Evolutionary conservation across 2,329 filamentous ascomycete species (phyloP), one percentile per base, ranked within the genome.

Genomic region (Chaetomiaceae sp.): DNA sequence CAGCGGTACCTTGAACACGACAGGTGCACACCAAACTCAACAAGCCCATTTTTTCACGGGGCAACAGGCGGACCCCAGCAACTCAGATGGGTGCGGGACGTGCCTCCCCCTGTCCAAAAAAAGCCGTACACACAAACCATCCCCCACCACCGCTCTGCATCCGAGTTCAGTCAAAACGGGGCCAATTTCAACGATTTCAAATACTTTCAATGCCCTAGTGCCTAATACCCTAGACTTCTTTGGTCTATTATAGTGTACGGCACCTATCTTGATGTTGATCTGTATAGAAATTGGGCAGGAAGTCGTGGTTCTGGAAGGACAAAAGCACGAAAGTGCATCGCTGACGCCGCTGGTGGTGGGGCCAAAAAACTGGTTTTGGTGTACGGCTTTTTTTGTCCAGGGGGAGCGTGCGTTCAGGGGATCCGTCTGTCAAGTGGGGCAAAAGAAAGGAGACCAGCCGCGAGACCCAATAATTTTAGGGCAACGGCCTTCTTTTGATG

Each of bases 21-120:
- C 54, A 55, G 53, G 47, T 45, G 51, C 51, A 44, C 27, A 25
- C n/a, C n/a, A n/a, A n/a, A n/a, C 21, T 33, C 36, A 45, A 49
- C 36, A 48, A 46, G 29, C 48, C 25, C 48, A 53, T 47, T 47
- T 59, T 59, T 59, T 52, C 57, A 59, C 60, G 55, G 57, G 60
- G 60, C 60, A 62, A 62, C 57, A 60, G 41, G 46, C 46, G 16
- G 16, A 32, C 27, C 48, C 51, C 32, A 32, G 30, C 7, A 10
- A 27, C 32, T 42, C 34, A 41, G 45, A 4, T n/a, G 9, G 41
- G 20, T 14, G n/a, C 46, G 52, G 55, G 41, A 33, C 46, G 42
- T 53, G n/a, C n/a, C n/a, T n/a, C n/a, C n/a, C n/a, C n/a, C n/a
- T n/a, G n/a, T n/a, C n/a, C n/a, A n/a, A n/a, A n/a, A n/a, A n/a